Percentiles rank a stretch among this genome's conserved stretches.
These are phyloP conservation scores for Nakaseomyces delphensis DNA, from an alignment of 1,139 yeast genomes.

Conservation along the genomic window DNA sequence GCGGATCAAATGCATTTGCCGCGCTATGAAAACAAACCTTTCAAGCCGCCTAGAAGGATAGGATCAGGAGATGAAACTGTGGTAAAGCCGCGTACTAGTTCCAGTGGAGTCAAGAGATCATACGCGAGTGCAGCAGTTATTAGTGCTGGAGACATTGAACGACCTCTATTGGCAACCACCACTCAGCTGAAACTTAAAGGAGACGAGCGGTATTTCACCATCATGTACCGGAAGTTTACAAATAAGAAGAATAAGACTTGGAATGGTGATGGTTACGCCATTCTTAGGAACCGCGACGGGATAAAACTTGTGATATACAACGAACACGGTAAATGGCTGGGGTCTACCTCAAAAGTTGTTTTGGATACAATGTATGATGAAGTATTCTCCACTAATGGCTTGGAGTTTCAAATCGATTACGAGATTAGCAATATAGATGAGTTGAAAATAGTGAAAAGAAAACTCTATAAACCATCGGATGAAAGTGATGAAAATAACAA, in stretches of 20 bases:
- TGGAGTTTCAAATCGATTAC: constrained; percentile 49
- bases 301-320: constrained; percentile 25
- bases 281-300: constrained; percentile 14
- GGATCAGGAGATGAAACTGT: background rate
- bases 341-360: constrained; percentile 15
- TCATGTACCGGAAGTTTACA: constrained; percentile 65
- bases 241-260: constrained; percentile 81
- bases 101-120: background rate
- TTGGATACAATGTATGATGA: constrained; percentile 35
- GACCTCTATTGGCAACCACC: background rate
- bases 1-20: constrained; percentile 16
- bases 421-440: constrained; percentile 29
- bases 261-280: constrained; percentile 82
- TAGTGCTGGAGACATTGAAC: background rate
- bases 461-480: background rate
- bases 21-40: constrained; percentile 30
- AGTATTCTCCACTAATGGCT: constrained; percentile 40
- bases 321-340: constrained; percentile 28
- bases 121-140: background rate
- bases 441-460: background rate
- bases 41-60: constrained; percentile 29
- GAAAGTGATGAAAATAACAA: background rate
- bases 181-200: background rate
- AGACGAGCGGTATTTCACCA: constrained; percentile 23
- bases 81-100: background rate